Conservation (phyloP, 805 yeast genomes). For the Grigorovia yakushimaensis region DNA sequence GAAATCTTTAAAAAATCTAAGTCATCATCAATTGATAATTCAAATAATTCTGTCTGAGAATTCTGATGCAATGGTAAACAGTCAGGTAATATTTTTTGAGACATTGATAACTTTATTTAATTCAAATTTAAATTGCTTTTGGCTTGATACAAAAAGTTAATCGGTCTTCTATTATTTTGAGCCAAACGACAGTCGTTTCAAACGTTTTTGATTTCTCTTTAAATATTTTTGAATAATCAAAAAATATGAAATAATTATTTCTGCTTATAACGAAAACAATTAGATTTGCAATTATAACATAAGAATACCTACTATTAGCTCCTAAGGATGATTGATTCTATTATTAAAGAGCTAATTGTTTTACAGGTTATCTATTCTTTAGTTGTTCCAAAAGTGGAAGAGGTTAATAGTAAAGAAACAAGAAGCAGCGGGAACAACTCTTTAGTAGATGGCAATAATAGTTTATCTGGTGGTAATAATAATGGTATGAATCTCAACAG, state of each 20-base stretch:
- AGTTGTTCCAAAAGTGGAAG: constrained; percentile 9
- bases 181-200: too few species aligned
- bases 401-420: constrained; percentile 4
- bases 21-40: constrained; percentile 10
- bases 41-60: constrained; percentile 10
- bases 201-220: too few species aligned
- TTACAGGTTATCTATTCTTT: constrained; percentile 23
- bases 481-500: not conserved
- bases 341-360: constrained; percentile 24
- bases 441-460: not conserved
- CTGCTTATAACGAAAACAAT: too few species aligned
- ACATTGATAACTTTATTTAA: too few species aligned
- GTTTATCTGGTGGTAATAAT: not conserved
- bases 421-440: not conserved
- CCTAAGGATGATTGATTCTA: constrained; percentile 9
- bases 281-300: too few species aligned
- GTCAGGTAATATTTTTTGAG: not conserved
- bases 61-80: constrained; percentile 17
- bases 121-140: too few species aligned
- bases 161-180: too few species aligned
- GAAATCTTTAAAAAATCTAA: constrained; percentile 6
- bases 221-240: too few species aligned
- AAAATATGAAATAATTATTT: too few species aligned
- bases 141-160: too few species aligned
- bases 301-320: too few species aligned